Evolutionary conservation across 2,329 filamentous ascomycete species (phyloP), one percentile per base, ranked within the genome.

Genomic region (Fusarium lyarnte): DNA sequence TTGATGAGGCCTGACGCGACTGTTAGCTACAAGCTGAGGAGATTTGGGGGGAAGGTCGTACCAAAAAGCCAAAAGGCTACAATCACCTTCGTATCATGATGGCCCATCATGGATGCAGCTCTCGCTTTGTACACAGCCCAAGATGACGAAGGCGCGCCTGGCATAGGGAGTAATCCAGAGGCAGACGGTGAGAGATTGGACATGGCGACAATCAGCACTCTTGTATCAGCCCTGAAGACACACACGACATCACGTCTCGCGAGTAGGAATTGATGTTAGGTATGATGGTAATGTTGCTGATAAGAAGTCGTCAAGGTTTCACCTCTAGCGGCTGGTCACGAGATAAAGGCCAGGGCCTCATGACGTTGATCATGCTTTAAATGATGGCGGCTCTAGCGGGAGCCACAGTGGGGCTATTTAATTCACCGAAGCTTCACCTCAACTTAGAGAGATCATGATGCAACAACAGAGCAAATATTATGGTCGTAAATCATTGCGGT

Each of bases 61-160:
- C 95, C 95, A 79, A 98, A 97, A 5, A 98, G 86, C 95, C 95
- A 98, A 79, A 98, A 98, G 33, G 95, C 93, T 55, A 91, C 79
- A 62, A 94, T 87, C 21, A 97, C 93, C 55, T 91, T 86, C 3
- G 88, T 87, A 77, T 97, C 91, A 52, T 90, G 88, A 64, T 91
- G 91, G 35, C 87, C 87, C 63, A 96, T 90, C 49, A 92, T 77
- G 25, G 87, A 84, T 54, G 83, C 84, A 31, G 96, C 78, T 39
- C 93, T 90, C 31, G 91, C 89, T 65, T 87, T 86, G 81, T 93
- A 95, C 63, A 89, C 81, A n/a, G 90, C 87, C 92, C 93, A 95
- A 52, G 93, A 93, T 8, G 93, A 88, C 1, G 86, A 84, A 6
- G 87, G 85, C 33, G 87, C 82, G 19, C 89, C 88, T 13, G 89